Evolutionary conservation across 768 basidiomycete species (phyloP).

Genomic region (Baorangia bicolor): DNA sequence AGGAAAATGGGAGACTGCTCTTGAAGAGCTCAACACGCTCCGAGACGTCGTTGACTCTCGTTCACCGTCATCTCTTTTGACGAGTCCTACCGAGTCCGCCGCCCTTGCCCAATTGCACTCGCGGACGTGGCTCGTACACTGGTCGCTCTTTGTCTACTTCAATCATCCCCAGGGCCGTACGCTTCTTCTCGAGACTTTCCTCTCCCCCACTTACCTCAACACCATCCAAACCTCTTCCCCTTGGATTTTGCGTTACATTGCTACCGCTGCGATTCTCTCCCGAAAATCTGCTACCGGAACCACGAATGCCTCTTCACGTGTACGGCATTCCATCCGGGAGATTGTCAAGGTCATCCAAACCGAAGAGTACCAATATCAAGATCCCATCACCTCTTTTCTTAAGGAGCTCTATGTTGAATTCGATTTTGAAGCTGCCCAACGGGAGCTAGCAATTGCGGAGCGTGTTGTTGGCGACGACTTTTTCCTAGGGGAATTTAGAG

Average conservation of each 20-base stretch:
- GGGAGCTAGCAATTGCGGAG: slow-evolving; percentile 73
- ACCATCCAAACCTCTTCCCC: slow-evolving; percentile 96
- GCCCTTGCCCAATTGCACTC: slow-evolving; percentile 88
- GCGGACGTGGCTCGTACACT: slow-evolving; percentile 94
- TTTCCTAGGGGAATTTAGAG: slow-evolving; percentile 87
- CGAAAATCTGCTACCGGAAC: slow-evolving; percentile 64
- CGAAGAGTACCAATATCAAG: slow-evolving; percentile 95
- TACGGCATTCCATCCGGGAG: slow-evolving; percentile 86
- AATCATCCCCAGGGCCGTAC: slow-evolving; percentile 92
- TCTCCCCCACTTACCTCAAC: slow-evolving; percentile 94
- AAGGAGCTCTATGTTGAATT: slow-evolving; percentile 94
- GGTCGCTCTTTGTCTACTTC: slow-evolving; percentile 98
- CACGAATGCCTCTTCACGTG: slow-evolving; percentile 59
- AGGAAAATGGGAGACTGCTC: slow-evolving; percentile 92
- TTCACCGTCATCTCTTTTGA: slow-evolving; percentile 49
- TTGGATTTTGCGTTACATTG: slow-evolving; percentile 93
- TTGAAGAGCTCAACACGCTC: slow-evolving; percentile 94
- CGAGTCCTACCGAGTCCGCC: slow-evolving; percentile 54
- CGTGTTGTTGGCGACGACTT: slow-evolving; percentile 88
- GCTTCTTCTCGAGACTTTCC: slow-evolving; percentile 93
- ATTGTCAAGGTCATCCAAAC: slow-evolving; percentile 92
- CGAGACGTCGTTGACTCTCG: slow-evolving; percentile 89
- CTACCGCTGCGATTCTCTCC: slow-evolving; percentile 89
- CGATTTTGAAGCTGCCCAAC: slow-evolving; percentile 93
- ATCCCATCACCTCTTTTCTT: slow-evolving; percentile 91